Conservation (phyloP, 257 asterid genomes). For the Lithospermum erythrorhizon region DNA sequence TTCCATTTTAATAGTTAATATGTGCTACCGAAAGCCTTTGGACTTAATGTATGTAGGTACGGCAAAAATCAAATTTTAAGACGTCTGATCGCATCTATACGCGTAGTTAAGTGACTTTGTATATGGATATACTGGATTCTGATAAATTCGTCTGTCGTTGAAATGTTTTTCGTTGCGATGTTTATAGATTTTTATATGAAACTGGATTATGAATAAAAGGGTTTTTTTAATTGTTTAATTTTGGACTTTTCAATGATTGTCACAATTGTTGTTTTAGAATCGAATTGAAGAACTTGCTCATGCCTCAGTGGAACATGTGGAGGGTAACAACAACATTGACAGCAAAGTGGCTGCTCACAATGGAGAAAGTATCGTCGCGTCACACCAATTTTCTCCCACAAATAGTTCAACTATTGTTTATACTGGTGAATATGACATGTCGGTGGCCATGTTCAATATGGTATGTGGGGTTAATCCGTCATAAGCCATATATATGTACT, state of each 20-base stretch:
- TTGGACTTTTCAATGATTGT: neutral
- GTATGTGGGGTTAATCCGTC: conserved; percentile 34
- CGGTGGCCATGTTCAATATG: conserved; percentile 52
- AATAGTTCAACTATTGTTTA: conserved; percentile 35
- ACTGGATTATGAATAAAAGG: neutral
- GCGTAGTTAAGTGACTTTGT: no score
- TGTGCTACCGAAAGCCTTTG: no score
- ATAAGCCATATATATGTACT: conserved; percentile 9
- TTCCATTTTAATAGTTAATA: no score
- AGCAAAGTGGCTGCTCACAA: conserved; percentile 29
- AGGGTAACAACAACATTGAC: conserved; percentile 32
- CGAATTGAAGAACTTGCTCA: conserved; percentile 47
- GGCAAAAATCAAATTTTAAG: no score
- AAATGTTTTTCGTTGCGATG: no score
- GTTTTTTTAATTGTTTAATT: neutral
- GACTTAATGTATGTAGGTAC: no score
- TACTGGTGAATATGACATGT: conserved; percentile 43
- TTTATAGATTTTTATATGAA: no score
- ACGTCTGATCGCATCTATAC: no score
- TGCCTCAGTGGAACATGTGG: conserved; percentile 45
- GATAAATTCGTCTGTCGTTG: no score
- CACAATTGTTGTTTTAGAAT: conserved; percentile 31
- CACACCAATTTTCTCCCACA: conserved; percentile 22
- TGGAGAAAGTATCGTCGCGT: conserved; percentile 28
- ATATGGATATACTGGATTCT: no score